Percentiles rank a stretch among this genome's conserved stretches.
These are phyloP conservation scores for Trichoderma oligosporum DNA, from an alignment of 2,329 filamentous ascomycete species.

Conservation along the genomic window DNA sequence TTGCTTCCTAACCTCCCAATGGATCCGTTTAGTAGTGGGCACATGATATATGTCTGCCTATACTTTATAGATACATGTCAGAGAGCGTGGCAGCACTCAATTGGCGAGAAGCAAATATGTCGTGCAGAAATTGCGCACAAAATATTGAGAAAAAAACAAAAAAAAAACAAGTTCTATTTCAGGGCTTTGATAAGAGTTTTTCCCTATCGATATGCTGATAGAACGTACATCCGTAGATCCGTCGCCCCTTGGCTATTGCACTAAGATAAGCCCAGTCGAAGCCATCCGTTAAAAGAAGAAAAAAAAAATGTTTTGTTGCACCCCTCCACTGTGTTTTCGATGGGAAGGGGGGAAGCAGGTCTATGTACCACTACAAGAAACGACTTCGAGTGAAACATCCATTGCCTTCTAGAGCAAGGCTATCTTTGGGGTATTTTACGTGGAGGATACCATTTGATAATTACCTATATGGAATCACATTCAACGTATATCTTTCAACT, in stretches of 20 bases:
- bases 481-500: background rate
- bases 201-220: conserved; percentile 7
- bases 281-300: background rate
- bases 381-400: background rate
- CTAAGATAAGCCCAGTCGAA: conserved; percentile 15
- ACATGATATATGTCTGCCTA: background rate
- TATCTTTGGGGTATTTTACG: background rate
- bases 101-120: conserved; percentile 6
- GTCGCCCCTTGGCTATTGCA: background rate
- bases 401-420: conserved; percentile 3
- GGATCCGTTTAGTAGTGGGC: background rate
- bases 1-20: background rate
- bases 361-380: background rate
- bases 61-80: background rate
- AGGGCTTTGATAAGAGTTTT: conserved; percentile 3
- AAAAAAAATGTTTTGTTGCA: conserved; percentile 11
- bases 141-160: background rate
- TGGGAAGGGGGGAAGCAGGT: conserved; percentile 6
- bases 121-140: background rate
- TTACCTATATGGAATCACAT: background rate
- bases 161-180: background rate
- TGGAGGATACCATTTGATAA: no score
- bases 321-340: conserved; percentile 13
- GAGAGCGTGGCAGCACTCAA: conserved; percentile 11
- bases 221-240: no score